Evolutionary conservation across 2,329 filamentous ascomycete species (phyloP), one percentile per base, ranked within the genome.

Genomic region (Moelleriella libera): DNA sequence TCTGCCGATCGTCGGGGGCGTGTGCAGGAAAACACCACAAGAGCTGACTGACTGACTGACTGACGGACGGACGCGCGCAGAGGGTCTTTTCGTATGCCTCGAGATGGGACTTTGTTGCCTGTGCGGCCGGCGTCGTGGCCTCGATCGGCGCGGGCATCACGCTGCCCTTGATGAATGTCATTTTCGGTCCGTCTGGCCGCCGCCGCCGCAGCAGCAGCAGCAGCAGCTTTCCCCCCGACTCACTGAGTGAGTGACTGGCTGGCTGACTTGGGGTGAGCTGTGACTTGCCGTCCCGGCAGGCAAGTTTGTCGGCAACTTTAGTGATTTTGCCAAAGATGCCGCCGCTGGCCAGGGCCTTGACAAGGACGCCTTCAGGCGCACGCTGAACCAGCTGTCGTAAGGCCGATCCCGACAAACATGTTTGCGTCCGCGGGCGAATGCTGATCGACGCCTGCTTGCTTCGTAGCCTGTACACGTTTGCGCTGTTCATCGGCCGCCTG

Each of bases 401-500:
- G 68, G 40, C 14, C n/a, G 34, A 2, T 37, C 12, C 34, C 8
- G 34, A 37, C 34, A 21, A 3, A 21, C 21, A 21, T 3, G 21
- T 21, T 3, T 21, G 21, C 21, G 21, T 21, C 21, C 3, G 21
- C 21, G 21, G 21, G 21, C 21, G 21, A 21, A 21, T 21, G 34
- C 34, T 39, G n/a, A 10, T 39, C 34, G n/a, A 39, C 34, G 34
- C n/a, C 34, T 39, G 9, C 34, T 39, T 39, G 14, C 6, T 37
- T 21, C 5, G 2, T 50, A 78, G 75, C 1, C 64, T 88, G 0
- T 85, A 81, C 60, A 79, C 88, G 55, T 74, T 88, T 47, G 78
- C 78, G 48, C 67, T 88, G 6, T 88, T 88, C 60, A 62, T 88
- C 41, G 82, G 67, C 11, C 78, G 82, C 44, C 80, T 85, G 53